A percentile compares a stretch with the other conserved stretches of the same genome.
Evolutionary conservation across 371 early-diverging fungal genomes (phyloP).

Genomic region (Lichtheimia hyalospora): DNA sequence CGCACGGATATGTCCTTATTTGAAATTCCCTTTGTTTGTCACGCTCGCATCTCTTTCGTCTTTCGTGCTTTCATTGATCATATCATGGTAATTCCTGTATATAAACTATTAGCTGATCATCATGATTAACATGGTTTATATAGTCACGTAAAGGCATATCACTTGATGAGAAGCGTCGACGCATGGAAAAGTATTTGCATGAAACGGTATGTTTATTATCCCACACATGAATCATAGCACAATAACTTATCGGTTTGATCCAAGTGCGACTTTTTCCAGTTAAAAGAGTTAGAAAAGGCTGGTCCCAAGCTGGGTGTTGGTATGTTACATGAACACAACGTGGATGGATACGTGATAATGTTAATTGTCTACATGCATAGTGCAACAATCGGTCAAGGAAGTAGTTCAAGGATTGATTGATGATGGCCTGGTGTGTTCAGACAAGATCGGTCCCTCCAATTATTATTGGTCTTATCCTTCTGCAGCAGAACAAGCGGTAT

Average conservation of each 20-base stretch:
- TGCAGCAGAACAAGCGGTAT: slow-evolving; percentile 63
- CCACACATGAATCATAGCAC: too few relatives aligned
- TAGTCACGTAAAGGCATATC: slow-evolving; percentile 58
- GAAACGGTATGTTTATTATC: slow-evolving; percentile 60
- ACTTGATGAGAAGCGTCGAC: slow-evolving; percentile 78
- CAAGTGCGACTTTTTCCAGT: slow-evolving; percentile 69
- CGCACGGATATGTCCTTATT: not conserved
- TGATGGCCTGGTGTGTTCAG: slow-evolving; percentile 84
- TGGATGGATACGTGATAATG: not conserved
- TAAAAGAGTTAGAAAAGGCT: slow-evolving; percentile 92
- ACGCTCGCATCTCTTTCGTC: slow-evolving; percentile 1
- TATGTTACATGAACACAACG: slow-evolving; percentile 17
- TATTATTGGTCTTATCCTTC: slow-evolving; percentile 94
- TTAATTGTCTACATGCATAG: slow-evolving; percentile 27
- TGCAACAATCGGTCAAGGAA: slow-evolving; percentile 87
- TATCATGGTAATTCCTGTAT: not conserved
- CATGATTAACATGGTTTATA: not conserved
- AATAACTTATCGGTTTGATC: not conserved
- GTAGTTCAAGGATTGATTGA: slow-evolving; percentile 88
- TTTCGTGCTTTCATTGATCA: not conserved
- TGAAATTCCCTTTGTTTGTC: not conserved
- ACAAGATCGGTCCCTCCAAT: slow-evolving; percentile 92
- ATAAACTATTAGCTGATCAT: not conserved
- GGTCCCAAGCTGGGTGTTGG: slow-evolving; percentile 92
- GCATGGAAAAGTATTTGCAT: slow-evolving; percentile 76